Conservation (phyloP, 768 basidiomycete species). For the Leccinum rimulosum region DNA sequence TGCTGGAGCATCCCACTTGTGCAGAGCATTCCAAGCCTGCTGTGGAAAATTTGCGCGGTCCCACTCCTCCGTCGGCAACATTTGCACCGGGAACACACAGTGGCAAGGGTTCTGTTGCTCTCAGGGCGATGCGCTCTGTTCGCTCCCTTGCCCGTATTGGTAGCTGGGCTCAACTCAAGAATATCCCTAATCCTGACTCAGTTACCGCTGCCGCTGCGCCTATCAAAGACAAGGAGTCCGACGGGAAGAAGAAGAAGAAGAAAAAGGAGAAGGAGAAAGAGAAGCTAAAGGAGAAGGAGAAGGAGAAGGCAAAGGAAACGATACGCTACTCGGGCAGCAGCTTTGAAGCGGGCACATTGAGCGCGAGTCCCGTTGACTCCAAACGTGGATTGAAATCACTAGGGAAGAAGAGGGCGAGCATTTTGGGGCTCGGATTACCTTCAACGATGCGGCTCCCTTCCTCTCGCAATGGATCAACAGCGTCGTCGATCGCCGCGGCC, state of each 20-base stretch:
- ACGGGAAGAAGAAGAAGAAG: conserved; percentile 34
- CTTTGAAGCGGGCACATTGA: conserved; percentile 65
- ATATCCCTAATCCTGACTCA: conserved; percentile 32
- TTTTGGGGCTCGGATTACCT: conserved; percentile 61
- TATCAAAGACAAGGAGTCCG: conserved; percentile 29
- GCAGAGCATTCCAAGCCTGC: conserved; percentile 16
- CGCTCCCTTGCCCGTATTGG: conserved; percentile 68
- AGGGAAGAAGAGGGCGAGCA: conserved; percentile 58
- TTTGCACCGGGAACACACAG: conserved; percentile 30
- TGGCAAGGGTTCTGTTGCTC: conserved; percentile 61
- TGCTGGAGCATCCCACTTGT: conserved; percentile 29
- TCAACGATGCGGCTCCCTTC: conserved; percentile 49
- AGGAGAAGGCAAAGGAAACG: conserved; percentile 34
- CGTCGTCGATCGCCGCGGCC: conserved; percentile 31
- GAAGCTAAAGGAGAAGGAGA: conserved; percentile 33
- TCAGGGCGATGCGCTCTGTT: conserved; percentile 77
- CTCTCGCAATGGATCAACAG: conserved; percentile 33
- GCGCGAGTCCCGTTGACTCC: conserved; percentile 32
- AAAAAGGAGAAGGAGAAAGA: conserved; percentile 38
- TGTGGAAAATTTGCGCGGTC: conserved; percentile 11
- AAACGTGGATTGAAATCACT: conserved; percentile 33
- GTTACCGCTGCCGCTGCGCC: conserved; percentile 25
- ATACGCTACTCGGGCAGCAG: conserved; percentile 55
- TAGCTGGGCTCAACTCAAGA: conserved; percentile 64
- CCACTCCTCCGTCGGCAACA: conserved; percentile 30